Base-by-base conservation (phyloP, 2,329 filamentous ascomycete species). In the Lizonia empirigonia region DNA sequence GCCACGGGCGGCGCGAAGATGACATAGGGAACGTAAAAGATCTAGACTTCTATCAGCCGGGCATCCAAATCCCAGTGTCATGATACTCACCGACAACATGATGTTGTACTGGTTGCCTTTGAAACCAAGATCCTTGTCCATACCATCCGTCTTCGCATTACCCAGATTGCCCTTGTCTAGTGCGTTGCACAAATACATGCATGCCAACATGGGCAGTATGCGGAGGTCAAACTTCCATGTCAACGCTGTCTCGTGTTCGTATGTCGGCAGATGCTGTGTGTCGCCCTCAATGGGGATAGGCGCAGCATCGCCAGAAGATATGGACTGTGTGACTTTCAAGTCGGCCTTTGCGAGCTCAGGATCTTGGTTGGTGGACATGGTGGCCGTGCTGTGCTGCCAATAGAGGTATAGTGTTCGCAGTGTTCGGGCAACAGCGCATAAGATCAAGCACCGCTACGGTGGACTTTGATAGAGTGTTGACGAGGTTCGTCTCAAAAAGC, bases 1-100 rank as follows among this genome's bases (percentile, higher is more conserved):
- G 77, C 79, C 30, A 89, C 71, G 1, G 85, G 83, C 0, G 85
- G 86, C 1, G 85, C 87, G 45, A 85, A 87, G 3, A 91, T 65
- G 27, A 90, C 87, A 67, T 88, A 90, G 0, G 88, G 88, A 6
- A 91, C 78, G 71, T 88, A 91, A 77, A 91, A 91, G 57, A 91
- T 85, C 49, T 52, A 2, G n/a, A 5, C 12, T 1, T 13, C 7
- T 23, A 10, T 52, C 23, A 52, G 38, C 59, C 42, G 9, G 12
- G 33, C n/a, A n/a, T n/a, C n/a, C n/a, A n/a, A n/a, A 5, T 12
- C 20, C 18, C 5, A 26, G 3, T 1, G 19, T 13, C 13, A 7
- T 1, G n/a, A 8, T 24, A 49, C 44, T 32, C 13, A 53, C 50
- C 49, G 80, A 81, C 27, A 90, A 72, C 38, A 90, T 80, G 22